Evolutionary conservation across 768 basidiomycete species (phyloP), one percentile per base, ranked within the genome.

Genomic region (Tricholoma furcatifolium): DNA sequence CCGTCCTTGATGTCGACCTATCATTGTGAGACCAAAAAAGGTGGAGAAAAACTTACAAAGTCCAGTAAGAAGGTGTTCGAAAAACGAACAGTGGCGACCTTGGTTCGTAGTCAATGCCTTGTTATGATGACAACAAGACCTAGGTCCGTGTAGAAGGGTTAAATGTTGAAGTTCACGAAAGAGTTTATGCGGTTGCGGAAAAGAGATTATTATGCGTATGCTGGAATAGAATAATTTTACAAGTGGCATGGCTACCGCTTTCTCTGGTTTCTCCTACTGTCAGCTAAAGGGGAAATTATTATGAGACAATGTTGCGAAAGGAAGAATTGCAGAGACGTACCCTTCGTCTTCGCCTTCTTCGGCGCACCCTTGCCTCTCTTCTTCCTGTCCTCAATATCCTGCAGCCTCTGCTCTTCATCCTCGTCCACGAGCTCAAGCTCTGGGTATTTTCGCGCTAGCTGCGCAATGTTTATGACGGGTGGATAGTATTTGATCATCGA

Each of bases 401-500:
- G 74, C 43, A 88, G 47, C 46, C 89, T 74, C 69, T 84, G 81
- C 56, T 80, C 75, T 70, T 93, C 91, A 32, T 78, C 75, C 47
- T 80, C 77, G 61, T 92, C 79, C 21, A 83, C 75, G 36, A 92
- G 65, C 56, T 83, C 78, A 40, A 86, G 60, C 50, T 78, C 80
- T 18, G 83, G 82, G 65, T 80, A 79, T 53, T 76, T 58, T 32
- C 74, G 74, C 2, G 74, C 76, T 9, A 85, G 69, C 45, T 74
- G 62, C 30, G 82, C 66, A 46, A 92, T 72, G 55, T 81, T 75
- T 53, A 89, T 61, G n/a, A 73, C 68, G 18, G 71, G 66, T 0
- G 88, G 89, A 70, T 95, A 94, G 73, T 98, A 98, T 4, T 80
- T 73, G 58, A 87, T 65, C 86, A 97, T 90, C 23, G 91, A 80